These are phyloP conservation scores for Blastobotrys parvus DNA, from an alignment of 805 yeast species.

Conservation along the genomic window DNA sequence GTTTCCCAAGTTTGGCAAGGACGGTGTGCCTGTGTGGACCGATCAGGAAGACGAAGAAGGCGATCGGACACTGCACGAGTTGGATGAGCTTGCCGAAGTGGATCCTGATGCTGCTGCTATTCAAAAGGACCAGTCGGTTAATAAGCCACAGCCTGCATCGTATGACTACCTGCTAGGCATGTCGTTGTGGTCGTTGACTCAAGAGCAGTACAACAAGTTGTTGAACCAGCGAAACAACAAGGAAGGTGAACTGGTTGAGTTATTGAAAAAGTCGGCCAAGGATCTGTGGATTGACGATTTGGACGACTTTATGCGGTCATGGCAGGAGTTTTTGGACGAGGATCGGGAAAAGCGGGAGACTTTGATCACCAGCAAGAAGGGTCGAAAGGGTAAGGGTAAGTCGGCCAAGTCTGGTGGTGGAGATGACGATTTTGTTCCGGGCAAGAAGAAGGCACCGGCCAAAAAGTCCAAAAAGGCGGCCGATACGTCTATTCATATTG, in stretches of 20 bases:
- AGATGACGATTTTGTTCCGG: slow-evolving; percentile 21
- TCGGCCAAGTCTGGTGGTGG: slow-evolving; percentile 30
- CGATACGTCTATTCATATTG: neutral
- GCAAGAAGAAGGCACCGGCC: slow-evolving; percentile 8
- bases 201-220: slow-evolving; percentile 77
- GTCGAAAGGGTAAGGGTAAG: slow-evolving; percentile 18
- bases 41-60: slow-evolving; percentile 27
- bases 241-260: slow-evolving; percentile 57
- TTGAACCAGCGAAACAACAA: slow-evolving; percentile 63
- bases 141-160: slow-evolving; percentile 47
- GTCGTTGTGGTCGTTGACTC: slow-evolving; percentile 90
- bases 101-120: slow-evolving; percentile 30
- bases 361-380: slow-evolving; percentile 36
- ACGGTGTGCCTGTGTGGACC: slow-evolving; percentile 50
- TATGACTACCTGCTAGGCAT: slow-evolving; percentile 86
- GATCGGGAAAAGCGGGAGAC: slow-evolving; percentile 55
- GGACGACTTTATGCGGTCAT: slow-evolving; percentile 58
- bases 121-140: slow-evolving; percentile 18
- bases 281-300: slow-evolving; percentile 85
- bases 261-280: slow-evolving; percentile 65
- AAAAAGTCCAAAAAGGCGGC: slow-evolving; percentile 1
- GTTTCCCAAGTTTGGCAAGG: slow-evolving; percentile 66
- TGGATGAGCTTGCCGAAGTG: slow-evolving; percentile 31
- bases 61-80: slow-evolving; percentile 9
- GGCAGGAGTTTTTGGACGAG: slow-evolving; percentile 57